A percentile compares a stretch with the other conserved stretches of the same genome.
Evolutionary conservation across 2,329 filamentous ascomycete species (phyloP).

Genomic region (Stemphylium vesicarium): DNA sequence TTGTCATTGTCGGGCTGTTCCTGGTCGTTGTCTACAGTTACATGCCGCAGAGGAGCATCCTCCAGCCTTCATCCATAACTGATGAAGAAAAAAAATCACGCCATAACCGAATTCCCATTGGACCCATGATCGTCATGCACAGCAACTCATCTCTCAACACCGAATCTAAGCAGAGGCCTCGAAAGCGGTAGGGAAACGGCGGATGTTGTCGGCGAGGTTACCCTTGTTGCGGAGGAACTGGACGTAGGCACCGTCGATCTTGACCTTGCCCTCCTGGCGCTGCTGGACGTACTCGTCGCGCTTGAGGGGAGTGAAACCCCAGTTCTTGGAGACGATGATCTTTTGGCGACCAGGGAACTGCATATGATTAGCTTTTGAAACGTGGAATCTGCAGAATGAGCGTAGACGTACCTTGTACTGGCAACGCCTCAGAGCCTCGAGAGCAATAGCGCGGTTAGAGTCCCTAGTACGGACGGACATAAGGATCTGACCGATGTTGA

Average conservation of each 20-base stretch:
- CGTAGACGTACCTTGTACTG: conserved; percentile 80
- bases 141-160: conserved; percentile 24
- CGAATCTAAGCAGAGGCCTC: conserved; percentile 47
- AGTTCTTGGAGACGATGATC: conserved; percentile 99
- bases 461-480: conserved; percentile 97
- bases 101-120: conserved; percentile 48
- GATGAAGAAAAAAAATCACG: conserved; percentile 46
- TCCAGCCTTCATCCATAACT: conserved; percentile 44
- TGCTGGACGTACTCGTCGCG: conserved; percentile 97
- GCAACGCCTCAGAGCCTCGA: conserved; percentile 97
- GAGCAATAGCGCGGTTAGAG: conserved; percentile 85
- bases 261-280: conserved; percentile 91
- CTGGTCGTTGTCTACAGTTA: conserved; percentile 39
- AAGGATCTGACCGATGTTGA: conserved; percentile 99
- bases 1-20: conserved; percentile 43
- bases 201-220: conserved; percentile 82
- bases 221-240: conserved; percentile 98
- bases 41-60: conserved; percentile 28
- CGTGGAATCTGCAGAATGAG: neutral
- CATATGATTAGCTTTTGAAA: conserved; percentile 1
- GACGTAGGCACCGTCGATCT: conserved; percentile 98
- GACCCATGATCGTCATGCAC: conserved; percentile 40
- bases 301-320: conserved; percentile 98
- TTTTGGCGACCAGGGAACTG: conserved; percentile 98
- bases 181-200: conserved; percentile 94